Evolutionary conservation across 75 land plant genomes (phyloP).

Genomic region (Cryptomeria japonica): DNA sequence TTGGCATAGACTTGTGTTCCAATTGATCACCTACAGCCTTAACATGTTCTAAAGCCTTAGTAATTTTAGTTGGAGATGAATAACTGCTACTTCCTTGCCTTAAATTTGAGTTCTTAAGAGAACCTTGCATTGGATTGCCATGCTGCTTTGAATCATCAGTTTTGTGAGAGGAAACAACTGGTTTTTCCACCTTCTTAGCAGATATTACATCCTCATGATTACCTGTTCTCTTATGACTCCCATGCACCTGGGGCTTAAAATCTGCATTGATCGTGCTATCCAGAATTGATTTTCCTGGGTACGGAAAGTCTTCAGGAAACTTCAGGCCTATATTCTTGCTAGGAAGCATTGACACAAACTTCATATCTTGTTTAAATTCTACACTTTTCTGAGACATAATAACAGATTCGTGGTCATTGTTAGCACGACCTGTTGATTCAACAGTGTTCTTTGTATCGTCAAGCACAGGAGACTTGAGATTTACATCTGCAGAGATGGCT

Average conservation of each 20-base stretch:
- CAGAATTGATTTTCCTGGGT: background rate
- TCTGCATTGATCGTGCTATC: background rate
- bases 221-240: background rate
- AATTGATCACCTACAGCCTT: background rate
- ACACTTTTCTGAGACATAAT: background rate
- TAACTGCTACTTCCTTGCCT: background rate
- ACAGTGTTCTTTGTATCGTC: background rate
- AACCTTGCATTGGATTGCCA: background rate
- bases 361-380: background rate
- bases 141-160: slow-evolving; percentile 7
- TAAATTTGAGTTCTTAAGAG: background rate
- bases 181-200: background rate
- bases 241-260: background rate
- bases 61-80: background rate
- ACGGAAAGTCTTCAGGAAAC: background rate
- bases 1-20: background rate
- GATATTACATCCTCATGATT: background rate
- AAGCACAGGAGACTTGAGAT: background rate
- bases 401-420: background rate
- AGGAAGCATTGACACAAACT: background rate
- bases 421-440: background rate
- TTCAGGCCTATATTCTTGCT: background rate
- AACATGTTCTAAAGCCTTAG: background rate
- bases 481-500: background rate
- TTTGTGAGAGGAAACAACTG: background rate